Base-by-base conservation (phyloP, 306 rosid genomes). In the Morella rubra region DNA sequence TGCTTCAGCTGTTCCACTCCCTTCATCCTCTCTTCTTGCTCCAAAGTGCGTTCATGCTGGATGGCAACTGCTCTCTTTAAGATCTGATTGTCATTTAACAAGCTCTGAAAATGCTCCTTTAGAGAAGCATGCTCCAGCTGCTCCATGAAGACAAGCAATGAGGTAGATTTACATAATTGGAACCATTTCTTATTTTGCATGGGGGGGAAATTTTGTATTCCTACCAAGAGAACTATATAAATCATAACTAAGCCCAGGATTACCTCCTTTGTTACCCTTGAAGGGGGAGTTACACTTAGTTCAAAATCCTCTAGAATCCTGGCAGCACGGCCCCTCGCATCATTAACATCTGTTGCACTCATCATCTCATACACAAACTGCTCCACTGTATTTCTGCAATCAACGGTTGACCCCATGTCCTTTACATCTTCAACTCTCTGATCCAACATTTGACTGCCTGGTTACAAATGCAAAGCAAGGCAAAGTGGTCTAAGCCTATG, bases 61-160 rank as follows among this genome's bases (percentile, higher is more conserved):
- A 83, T 83, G 55, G 84, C 79, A 20, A 84, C 77, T 1, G 84
- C 87, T 84, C 81, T 84, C 76, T 84, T 84, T 73, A 84, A 73
- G 52, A 84, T 80, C 44, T 80, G 87, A 55, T 84, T 84, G 81
- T 76, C 81, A 46, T 84, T 76, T 84, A 84, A 75, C 83, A 84
- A 61, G 46, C 66, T 80, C 70, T 84, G 84, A 50, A 76, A 32
- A 73, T 80, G 84, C 72, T 69, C 79, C 81, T 76, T 80, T 72
- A 84, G 71, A 20, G 79, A 76, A 3, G 73, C 76, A 73, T 80
- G 76, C 22, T 76, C 74, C 58, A 73, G 37, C 84, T 84, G 84
- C 81, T 18, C 16, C 52, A 58, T 58, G 69, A 24, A 68, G 74
- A 68, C 32, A 66, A 53, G 54, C 9, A 69, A 56, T 8, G 59